Evolutionary conservation across 495 filamentous ascomycete species (phyloP), one percentile per base, ranked within the genome.

Genomic region (Penicillium simplicissimum): DNA sequence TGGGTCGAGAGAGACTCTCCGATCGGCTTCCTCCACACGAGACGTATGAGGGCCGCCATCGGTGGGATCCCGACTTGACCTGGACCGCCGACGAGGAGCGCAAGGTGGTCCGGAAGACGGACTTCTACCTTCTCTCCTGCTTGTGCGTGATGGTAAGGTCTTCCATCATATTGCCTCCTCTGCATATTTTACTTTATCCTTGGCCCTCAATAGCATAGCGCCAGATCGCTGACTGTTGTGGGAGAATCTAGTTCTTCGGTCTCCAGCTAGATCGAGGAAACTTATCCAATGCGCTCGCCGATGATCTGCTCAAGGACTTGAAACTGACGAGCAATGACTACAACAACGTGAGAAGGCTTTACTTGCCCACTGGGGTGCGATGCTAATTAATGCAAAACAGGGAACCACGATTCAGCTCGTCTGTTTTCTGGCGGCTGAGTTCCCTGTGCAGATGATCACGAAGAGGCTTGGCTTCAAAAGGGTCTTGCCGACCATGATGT

Each of bases 231-330:
- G n/a, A 43, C n/a, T 13, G 19, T 48, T 25, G 14, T 48, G 21
- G 23, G 4, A 21, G 25, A 23, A 48, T 23, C 19, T 34, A 52
- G 49, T 52, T 52, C 31, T 52, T 52, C 31, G 49, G 49, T 17
- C 49, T 52, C 23, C 49, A 52, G 15, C 33, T 52, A 1, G 49
- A 52, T 52, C 49, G 49, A 34, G 49, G 49, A 13, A 52, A 52
- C 15, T 15, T 52, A 10, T 52, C 49, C 14, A 52, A 52, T 35
- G 49, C 49, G 7, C 49, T 52, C 15, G 31, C 49, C 9, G 49
- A 52, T 35, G 31, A 52, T 8, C 31, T 52, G 28, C 49, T 52
- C 6, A 52, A n/a, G 25, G 49, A 52, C 33, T 35, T 52, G 49
- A 35, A 35, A 9, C 13, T 52, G 8, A 34, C 49, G 8, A 34